Conservation (phyloP, 352 stramenopile species). For the Globisporangium paroecandrum region DNA sequence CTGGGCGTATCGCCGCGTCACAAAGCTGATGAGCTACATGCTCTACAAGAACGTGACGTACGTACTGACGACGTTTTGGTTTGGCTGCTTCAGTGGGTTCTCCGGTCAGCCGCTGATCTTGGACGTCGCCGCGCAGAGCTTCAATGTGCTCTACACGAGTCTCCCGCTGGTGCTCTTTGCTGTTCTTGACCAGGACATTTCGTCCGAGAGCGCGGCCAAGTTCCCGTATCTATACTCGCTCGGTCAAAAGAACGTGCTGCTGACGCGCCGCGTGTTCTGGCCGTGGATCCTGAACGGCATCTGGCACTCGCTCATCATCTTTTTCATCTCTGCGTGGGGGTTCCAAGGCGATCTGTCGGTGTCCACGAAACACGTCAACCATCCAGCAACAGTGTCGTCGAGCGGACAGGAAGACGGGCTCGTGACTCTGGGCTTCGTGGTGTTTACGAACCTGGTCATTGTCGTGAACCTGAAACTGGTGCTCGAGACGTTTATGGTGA, state of each 20-base stretch:
- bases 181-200: constrained; percentile 78
- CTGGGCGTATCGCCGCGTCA: constrained; percentile 90
- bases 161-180: constrained; percentile 73
- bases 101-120: constrained; percentile 77
- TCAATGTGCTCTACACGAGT: constrained; percentile 82
- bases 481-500: constrained; percentile 70
- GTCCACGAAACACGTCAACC: constrained; percentile 23
- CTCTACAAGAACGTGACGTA: constrained; percentile 95
- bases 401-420: constrained; percentile 51
- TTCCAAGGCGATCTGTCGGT: constrained; percentile 38
- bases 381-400: constrained; percentile 32
- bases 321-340: constrained; percentile 72
- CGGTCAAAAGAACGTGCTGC: constrained; percentile 63
- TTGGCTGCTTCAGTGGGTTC: constrained; percentile 75
- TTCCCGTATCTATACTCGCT: constrained; percentile 68
- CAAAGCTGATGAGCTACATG: constrained; percentile 93
- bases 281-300: constrained; percentile 81
- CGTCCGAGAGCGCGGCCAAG: constrained; percentile 55
- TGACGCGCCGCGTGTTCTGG: constrained; percentile 69
- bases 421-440: constrained; percentile 67
- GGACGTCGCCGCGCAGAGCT: constrained; percentile 75
- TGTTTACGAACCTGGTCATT: constrained; percentile 78
- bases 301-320: constrained; percentile 80
- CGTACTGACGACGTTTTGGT: constrained; percentile 83
- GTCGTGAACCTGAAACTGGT: constrained; percentile 79